Evolutionary conservation across 768 basidiomycete genomes (phyloP), one percentile per base, ranked within the genome.

Genomic region (Lactarius sanguifluus): DNA sequence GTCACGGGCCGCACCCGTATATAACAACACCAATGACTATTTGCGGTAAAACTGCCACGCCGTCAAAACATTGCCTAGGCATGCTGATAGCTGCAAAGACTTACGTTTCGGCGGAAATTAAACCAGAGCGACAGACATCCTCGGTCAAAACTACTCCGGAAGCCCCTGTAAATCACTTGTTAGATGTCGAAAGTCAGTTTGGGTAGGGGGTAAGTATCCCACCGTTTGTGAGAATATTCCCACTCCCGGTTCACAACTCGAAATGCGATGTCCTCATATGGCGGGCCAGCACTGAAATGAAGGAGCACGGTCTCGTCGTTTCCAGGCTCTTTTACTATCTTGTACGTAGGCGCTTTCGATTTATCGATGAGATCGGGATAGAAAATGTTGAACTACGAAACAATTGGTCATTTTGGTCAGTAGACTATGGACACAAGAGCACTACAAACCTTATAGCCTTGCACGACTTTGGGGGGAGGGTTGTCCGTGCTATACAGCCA

Each of bases 291-390:
- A 70, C 87, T 94, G 79, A 99, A 99, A 72, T 95, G 88, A 36
- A 99, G 78, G 25, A 97, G 81, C 15, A 93, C 92, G 1, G 96
- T 98, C 63, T 99, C 97, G 66, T 95, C 93, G 74, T 98, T 97
- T 7, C 93, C 95, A 5, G 89, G 86, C 73, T 97, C 94, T 73
- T 93, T 92, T 76, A 97, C 85, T 66, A 98, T 92, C 76, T 92
- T 94, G 80, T 98, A 99, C 8, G 94, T 94, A 4, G 97, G 97
- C 0, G 97, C 94, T 77, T 96, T 95, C 38, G 91, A 87, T 76
- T 97, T 97, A 81, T 99, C 96, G 77, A 99, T 98, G 70, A 99
- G 87, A 78, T 98, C 97, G 0, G 97, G 97, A 76, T 98, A 99
- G 81, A 99, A 98, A 57, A 99, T 94, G 72, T 96, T 97, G 80